These are phyloP conservation scores for Trichocomaceae sp. DNA, from an alignment of 2,329 filamentous ascomycete genomes.

Conservation along the genomic window DNA sequence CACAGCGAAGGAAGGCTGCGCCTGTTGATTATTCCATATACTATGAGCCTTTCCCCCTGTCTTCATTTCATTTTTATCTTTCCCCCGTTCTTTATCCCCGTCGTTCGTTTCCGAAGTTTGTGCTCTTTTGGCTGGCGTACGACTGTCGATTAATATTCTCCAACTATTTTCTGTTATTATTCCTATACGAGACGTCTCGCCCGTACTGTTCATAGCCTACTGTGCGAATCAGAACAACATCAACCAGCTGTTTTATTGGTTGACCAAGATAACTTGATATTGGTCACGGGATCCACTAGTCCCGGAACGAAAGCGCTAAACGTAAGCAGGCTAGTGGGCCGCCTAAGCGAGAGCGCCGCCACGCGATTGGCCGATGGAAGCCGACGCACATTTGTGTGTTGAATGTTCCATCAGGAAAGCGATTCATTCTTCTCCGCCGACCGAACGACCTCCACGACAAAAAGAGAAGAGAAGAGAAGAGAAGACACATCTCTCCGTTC, in stretches of 20 bases:
- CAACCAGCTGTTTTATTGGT: background rate
- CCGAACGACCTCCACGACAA: constrained; percentile 12
- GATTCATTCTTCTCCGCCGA: constrained; percentile 10
- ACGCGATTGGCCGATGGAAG: constrained; percentile 12
- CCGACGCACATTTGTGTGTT: constrained; percentile 13
- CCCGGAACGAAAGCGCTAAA: background rate
- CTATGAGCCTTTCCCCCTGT: background rate
- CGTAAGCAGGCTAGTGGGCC: constrained; percentile 2
- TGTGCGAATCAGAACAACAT: background rate
- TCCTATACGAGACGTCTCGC: background rate
- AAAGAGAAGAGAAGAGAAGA: constrained; percentile 17
- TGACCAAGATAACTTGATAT: background rate
- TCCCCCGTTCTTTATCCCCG: background rate
- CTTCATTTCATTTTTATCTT: background rate
- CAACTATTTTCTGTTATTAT: constrained; percentile 1
- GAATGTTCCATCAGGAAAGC: constrained; percentile 7
- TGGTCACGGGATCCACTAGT: constrained; percentile 12
- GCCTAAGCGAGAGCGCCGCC: constrained; percentile 13
- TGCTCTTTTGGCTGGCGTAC: constrained; percentile 1
- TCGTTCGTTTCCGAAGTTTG: constrained; percentile 2
- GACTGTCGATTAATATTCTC: constrained; percentile 5
- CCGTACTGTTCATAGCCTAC: background rate
- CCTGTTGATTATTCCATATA: constrained; percentile 53
- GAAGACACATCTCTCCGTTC: constrained; percentile 5
- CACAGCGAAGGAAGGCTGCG: constrained; percentile 83